Conservation (phyloP, 768 basidiomycete genomes). For the Leccinellum albellum region DNA sequence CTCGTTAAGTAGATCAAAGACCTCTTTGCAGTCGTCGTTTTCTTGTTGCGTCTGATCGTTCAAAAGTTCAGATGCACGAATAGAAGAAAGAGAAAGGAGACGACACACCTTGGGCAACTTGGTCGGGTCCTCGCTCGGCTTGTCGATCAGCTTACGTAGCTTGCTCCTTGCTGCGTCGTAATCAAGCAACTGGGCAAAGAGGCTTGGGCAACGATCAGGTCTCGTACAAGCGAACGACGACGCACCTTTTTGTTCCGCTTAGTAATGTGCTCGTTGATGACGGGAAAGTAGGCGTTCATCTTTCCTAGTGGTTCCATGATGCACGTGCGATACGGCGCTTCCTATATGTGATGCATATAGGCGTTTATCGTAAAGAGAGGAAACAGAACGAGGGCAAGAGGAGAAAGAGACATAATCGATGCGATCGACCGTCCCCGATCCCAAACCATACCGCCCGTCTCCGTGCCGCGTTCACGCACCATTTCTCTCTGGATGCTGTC, state of each 20-base stretch:
- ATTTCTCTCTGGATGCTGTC: conserved; percentile 78
- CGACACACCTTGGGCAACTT: conserved; percentile 73
- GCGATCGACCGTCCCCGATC: background rate
- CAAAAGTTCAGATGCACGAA: background rate
- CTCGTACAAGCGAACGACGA: background rate
- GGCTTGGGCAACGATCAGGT: background rate
- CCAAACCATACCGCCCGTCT: too few species aligned
- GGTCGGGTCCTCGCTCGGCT: conserved; percentile 89
- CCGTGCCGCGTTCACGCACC: conserved; percentile 42
- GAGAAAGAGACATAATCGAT: background rate
- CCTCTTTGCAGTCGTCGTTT: conserved; percentile 89
- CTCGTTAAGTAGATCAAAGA: conserved; percentile 90
- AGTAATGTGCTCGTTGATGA: conserved; percentile 87
- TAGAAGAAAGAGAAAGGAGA: background rate
- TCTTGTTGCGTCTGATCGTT: conserved; percentile 77
- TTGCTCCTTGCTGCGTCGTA: conserved; percentile 91
- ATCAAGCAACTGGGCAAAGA: conserved; percentile 69
- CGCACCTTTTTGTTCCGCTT: conserved; percentile 96
- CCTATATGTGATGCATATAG: conserved; percentile 45
- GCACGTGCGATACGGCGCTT: conserved; percentile 90
- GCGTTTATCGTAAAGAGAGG: too few species aligned
- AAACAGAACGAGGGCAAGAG: background rate
- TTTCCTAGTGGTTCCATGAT: conserved; percentile 95
- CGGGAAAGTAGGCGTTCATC: conserved; percentile 92
- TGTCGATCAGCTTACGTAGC: conserved; percentile 84